A percentile compares a stretch with the other conserved stretches of the same genome.
Evolutionary conservation across 2,329 filamentous ascomycete genomes (phyloP).

Genomic region (Talaromyces marneffei): DNA sequence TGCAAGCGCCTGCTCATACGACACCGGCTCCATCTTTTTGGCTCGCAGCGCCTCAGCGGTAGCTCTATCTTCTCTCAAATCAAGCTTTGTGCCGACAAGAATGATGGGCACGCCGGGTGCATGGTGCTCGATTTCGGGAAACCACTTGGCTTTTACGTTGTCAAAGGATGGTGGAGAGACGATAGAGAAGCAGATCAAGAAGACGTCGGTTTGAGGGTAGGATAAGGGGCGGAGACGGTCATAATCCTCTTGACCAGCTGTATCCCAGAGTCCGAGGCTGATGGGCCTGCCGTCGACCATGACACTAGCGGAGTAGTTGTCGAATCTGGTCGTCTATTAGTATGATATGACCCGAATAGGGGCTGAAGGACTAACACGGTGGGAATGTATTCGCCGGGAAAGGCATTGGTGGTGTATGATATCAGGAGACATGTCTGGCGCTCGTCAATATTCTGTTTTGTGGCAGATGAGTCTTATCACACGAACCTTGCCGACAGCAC

Average conservation of each 20-base stretch:
- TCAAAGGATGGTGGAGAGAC: conserved; percentile 97
- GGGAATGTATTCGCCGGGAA: conserved; percentile 99
- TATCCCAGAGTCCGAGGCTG: conserved; percentile 96
- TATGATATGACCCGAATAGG: not conserved
- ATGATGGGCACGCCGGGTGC: conserved; percentile 94
- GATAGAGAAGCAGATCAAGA: conserved; percentile 97
- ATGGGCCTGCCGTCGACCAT: conserved; percentile 99
- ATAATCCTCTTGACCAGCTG: conserved; percentile 97
- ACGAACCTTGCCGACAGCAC: conserved; percentile 95
- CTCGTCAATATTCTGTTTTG: not conserved
- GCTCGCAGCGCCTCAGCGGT: conserved; percentile 76
- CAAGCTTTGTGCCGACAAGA: conserved; percentile 92
- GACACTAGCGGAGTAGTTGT: conserved; percentile 98
- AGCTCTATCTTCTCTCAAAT: conserved; percentile 80
- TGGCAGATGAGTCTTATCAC: not conserved
- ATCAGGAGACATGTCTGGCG: conserved; percentile 95
- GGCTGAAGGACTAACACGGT: conserved; percentile 58
- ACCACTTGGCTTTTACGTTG: conserved; percentile 99
- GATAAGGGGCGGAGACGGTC: conserved; percentile 90
- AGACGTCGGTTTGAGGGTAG: conserved; percentile 97
- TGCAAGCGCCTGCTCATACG: conserved; percentile 82
- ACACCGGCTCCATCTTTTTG: conserved; percentile 96
- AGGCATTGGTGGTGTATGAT: conserved; percentile 98
- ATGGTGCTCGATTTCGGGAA: conserved; percentile 94
- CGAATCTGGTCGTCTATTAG: conserved; percentile 59